Base-by-base conservation (phyloP, 352 stramenopile genomes). In the Globisporangium cylindrosporum region DNA sequence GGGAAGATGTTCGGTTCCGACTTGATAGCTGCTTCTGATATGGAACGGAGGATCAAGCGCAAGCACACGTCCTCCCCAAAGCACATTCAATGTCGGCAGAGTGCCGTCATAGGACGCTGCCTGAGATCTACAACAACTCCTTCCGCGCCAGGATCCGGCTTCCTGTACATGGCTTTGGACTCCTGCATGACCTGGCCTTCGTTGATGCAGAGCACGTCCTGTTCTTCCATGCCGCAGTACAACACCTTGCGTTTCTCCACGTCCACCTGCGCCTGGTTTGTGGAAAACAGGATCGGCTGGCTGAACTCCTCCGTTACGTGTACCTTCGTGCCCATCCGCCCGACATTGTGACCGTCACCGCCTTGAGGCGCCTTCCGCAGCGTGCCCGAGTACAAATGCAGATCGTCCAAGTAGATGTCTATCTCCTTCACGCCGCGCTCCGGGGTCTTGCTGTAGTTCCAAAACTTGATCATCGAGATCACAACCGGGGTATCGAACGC, bases 201-300 rank as follows among this genome's bases (percentile, higher is more conserved):
- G 58, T 97, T 96, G 64, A 97, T 97, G 36, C 84, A 92, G 7
- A 97, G 68, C 14, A 97, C 90, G 43, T 97, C 90, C 69, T 97
- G 91, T 56, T 94, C 84, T 60, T 94, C 86, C 1, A 55, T 55
- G 0, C 88, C 88, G 38, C 88, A 95, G 53, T 94, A 95, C 12
- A 78, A 68, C 8, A 94, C 68, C 29, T 76, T 78, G 2, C 82
- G 67, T 59, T 93, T 93, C 43, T 94, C 86, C 4, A 59, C 18
- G 67, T 93, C 86, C 29, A 94, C 82, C 69, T 89, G 73, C 1
- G 78, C 73, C 51, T 90, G 81, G 36, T 82, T 84, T 1, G 73
- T 74, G 0, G 88, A 91, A 59, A 97, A 97, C 8, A 97, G 61
- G 9, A 97, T 76, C 14, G 85, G 81, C 70, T 97, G 90, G 29